phyloP scores from a whole-genome alignment of 495 filamentous ascomycete genomes.

The Penicillium steckii region DNA sequence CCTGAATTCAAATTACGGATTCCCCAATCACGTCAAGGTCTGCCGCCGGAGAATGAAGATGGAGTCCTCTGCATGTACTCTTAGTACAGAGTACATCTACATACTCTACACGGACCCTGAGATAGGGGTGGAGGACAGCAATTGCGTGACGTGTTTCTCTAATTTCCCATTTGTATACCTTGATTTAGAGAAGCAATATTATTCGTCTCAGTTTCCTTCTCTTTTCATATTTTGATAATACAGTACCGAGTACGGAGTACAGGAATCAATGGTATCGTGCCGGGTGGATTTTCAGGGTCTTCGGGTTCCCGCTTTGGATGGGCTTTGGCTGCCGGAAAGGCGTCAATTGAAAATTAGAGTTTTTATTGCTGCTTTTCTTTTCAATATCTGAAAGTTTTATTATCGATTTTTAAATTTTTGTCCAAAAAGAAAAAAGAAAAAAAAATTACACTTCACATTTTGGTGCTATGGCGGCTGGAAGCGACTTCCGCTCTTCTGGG shows the following conservation, averaged over 20 bases:
- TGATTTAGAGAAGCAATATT: too few species aligned
- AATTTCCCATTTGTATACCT: too few species aligned
- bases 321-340: background rate
- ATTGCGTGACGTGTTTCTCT: too few species aligned
- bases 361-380: conserved; percentile 7
- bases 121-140: conserved; percentile 9
- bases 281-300: conserved; percentile 24
- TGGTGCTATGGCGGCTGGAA: conserved; percentile 3
- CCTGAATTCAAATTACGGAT: conserved; percentile 20
- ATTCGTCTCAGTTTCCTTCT: too few species aligned
- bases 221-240: conserved; percentile 4
- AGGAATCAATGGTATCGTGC: background rate
- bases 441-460: background rate
- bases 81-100: background rate
- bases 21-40: conserved; percentile 7
- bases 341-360: conserved; percentile 10
- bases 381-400: background rate
- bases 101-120: conserved; percentile 23
- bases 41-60: conserved; percentile 20
- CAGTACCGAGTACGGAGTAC: too few species aligned
- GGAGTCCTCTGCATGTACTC: conserved; percentile 2
- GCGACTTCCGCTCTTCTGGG: conserved; percentile 10
- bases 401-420: too few species aligned
- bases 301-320: conserved; percentile 10
- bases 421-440: too few species aligned